Percentiles rank a stretch among this genome's conserved stretches.
These are phyloP conservation scores for Quercus glauca DNA, from an alignment of 306 rosid species.

Conservation along the genomic window DNA sequence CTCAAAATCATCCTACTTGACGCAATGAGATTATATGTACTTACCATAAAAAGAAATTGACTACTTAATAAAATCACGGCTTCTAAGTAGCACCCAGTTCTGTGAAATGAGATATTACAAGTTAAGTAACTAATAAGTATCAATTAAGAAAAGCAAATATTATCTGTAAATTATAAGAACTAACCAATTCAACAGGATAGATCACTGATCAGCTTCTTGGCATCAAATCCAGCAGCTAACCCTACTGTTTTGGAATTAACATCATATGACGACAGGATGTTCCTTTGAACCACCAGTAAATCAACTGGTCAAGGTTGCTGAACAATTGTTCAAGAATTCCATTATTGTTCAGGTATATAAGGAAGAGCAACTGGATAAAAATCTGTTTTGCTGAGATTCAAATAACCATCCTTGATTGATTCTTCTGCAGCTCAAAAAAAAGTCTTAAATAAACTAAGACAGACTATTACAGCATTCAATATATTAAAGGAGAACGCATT, in stretches of 20 bases:
- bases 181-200: constrained; percentile 52
- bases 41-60: too few relatives aligned
- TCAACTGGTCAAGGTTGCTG: constrained; percentile 9
- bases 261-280: constrained; percentile 54
- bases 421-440: neutral
- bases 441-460: neutral
- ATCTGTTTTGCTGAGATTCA: neutral
- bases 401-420: neutral
- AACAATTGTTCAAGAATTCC: neutral
- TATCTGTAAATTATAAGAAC: constrained; percentile 35
- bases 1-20: too few relatives aligned
- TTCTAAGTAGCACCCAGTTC: constrained; percentile 23
- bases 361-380: neutral
- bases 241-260: constrained; percentile 18
- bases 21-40: too few relatives aligned
- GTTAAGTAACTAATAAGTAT: neutral
- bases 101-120: constrained; percentile 15
- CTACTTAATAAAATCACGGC: too few relatives aligned
- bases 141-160: constrained; percentile 21
- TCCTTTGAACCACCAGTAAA: constrained; percentile 46
- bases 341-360: neutral
- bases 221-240: constrained; percentile 39
- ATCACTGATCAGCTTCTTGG: constrained; percentile 39
- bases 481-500: neutral
- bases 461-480: neutral